Percentiles rank a stretch among this genome's conserved stretches.
Evolutionary conservation across 2,329 filamentous ascomycete genomes (phyloP).

Genomic region (Penicillium janthinellum): DNA sequence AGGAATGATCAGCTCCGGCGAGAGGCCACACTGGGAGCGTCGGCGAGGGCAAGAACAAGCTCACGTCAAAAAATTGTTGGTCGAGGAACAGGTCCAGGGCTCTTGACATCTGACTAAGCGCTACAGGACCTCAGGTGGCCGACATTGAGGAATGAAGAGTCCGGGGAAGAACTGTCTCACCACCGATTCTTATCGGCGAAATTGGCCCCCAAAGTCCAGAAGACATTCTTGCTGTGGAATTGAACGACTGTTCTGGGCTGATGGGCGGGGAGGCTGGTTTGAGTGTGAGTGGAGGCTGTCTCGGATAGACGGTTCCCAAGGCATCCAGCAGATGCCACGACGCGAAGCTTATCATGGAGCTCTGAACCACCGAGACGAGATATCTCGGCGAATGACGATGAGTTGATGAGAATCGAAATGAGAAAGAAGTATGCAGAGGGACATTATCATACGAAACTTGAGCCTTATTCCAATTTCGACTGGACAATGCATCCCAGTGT

Average conservation of each 20-base stretch:
- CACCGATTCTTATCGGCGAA: neutral
- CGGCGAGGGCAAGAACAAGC: neutral
- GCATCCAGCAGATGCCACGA: neutral
- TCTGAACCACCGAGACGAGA: neutral
- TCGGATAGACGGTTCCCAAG: neutral
- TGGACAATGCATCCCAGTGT: neutral
- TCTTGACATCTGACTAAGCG: constrained; percentile 18
- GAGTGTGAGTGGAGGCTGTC: neutral
- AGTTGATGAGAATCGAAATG: neutral
- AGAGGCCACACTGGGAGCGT: constrained; percentile 9
- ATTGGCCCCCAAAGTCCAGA: neutral
- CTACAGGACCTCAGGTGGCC: neutral
- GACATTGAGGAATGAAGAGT: neutral
- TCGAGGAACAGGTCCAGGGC: neutral
- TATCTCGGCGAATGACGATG: neutral
- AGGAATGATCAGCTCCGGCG: constrained; percentile 29
- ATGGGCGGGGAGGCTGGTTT: neutral
- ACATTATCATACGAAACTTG: no score
- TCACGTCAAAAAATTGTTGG: neutral
- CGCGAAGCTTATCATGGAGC: neutral
- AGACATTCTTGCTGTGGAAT: neutral
- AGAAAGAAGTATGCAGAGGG: no score
- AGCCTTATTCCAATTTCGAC: neutral
- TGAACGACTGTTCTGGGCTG: neutral
- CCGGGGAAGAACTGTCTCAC: neutral